Base-by-base conservation (phyloP, 2,329 filamentous ascomycete species). In the Sclerotinia glacialis region DNA sequence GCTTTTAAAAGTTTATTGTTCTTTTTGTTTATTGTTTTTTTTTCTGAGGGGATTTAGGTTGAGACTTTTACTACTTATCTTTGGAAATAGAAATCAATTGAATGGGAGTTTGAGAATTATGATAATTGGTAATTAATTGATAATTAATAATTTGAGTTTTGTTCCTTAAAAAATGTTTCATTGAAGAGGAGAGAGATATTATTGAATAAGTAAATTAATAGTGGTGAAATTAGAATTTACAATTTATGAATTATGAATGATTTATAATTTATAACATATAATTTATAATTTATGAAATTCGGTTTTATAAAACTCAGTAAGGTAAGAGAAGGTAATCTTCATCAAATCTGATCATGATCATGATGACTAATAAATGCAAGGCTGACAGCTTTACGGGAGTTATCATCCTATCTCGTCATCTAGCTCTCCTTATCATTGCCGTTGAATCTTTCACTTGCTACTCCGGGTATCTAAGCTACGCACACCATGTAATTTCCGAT, bases 361-460 rank as follows among this genome's bases (percentile, higher is more conserved):
- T 58, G 37, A 42, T 58, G 54, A 58, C 54, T 58, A 58, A 58
- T 28, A 34, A 21, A 37, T 31, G 18, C 53, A 56, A 56, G 53
- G 53, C 53, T 40, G 53, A 55, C 52, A 16, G 6, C 11, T 11
- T 11, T 53, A 14, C 37, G 12, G 3, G 37, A 40, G 37, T 40
- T 14, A 1, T 12, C 16, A 26, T 31, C 31, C 1, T 11, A 18
- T n/a, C 9, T 49, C 49, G 14, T 28, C 8, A 52, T 28, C 23
- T 52, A 4, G 4, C 37, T 40, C 37, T 16, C 5, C 0, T 40
- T 5, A 6, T 40, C 14, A 5, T 16, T 14, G 37, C 12, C 37
- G 14, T 6, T 40, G 11, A 5, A 1, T 5, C 14, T 40, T 5
- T 40, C 14, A 40, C 1, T 40, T 16, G 4, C 37, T 40, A 14